Conservation (phyloP, 495 filamentous ascomycete genomes). For the Aspergillus nidulans region DNA sequence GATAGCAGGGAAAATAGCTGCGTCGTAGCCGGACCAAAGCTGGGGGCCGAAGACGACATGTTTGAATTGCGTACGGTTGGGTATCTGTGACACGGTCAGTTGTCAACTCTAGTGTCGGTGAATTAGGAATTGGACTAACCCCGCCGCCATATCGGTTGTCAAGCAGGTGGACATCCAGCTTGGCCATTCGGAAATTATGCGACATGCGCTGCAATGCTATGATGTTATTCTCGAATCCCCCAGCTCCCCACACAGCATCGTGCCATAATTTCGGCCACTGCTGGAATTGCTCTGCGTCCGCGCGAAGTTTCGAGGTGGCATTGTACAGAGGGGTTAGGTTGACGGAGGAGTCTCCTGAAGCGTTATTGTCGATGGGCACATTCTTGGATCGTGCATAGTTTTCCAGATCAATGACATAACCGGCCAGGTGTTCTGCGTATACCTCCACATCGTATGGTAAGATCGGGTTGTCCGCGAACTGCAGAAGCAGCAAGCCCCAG, state of each 20-base stretch:
- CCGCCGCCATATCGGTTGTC: constrained; percentile 68
- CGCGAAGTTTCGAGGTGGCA: constrained; percentile 56
- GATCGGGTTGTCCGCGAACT: constrained; percentile 74
- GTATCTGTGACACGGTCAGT: constrained; percentile 53
- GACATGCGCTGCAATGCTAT: constrained; percentile 59
- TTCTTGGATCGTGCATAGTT: constrained; percentile 56
- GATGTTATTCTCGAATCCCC: constrained; percentile 65
- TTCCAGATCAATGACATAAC: constrained; percentile 64
- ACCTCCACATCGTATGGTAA: constrained; percentile 78
- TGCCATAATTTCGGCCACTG: constrained; percentile 73
- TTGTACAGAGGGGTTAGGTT: constrained; percentile 55
- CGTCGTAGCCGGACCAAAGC: constrained; percentile 70
- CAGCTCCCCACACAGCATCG: constrained; percentile 55
- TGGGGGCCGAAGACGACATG: constrained; percentile 86
- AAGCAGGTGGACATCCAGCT: constrained; percentile 78
- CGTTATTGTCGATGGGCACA: constrained; percentile 32
- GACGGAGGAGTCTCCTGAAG: constrained; percentile 28
- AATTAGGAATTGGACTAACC: constrained; percentile 43
- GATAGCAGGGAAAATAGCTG: constrained; percentile 77
- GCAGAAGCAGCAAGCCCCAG: constrained; percentile 76
- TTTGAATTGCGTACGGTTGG: constrained; percentile 89
- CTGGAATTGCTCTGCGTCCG: constrained; percentile 60
- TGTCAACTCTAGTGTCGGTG: background rate
- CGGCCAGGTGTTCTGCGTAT: constrained; percentile 60
- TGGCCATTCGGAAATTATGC: constrained; percentile 67